Percentiles rank a stretch among this genome's conserved stretches.
phyloP scores from a whole-genome alignment of 169 alveolate species.

The Plasmodium gonderi region DNA sequence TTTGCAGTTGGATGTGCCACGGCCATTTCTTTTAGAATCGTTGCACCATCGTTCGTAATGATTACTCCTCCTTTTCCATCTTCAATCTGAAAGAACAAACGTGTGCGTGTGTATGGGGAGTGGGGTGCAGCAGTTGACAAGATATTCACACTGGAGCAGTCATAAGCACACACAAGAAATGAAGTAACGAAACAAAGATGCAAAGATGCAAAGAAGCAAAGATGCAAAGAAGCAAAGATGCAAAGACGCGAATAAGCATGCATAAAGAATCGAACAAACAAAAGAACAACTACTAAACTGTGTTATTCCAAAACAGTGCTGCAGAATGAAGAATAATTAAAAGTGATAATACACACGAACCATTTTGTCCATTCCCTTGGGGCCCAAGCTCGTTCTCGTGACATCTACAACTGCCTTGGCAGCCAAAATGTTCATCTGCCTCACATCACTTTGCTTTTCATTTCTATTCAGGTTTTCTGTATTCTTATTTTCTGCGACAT shows the following conservation, averaged over 20 bases:
- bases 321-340: too few relatives aligned
- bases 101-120: too few relatives aligned
- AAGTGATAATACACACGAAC: constrained; percentile 63
- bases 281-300: not conserved
- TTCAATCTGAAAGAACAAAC: constrained; percentile 86
- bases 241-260: not conserved
- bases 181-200: not conserved
- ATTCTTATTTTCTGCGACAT: constrained; percentile 76
- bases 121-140: too few relatives aligned
- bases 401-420: constrained; percentile 97
- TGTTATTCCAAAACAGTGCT: too few relatives aligned
- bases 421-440: constrained; percentile 88
- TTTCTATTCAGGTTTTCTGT: constrained; percentile 77
- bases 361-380: constrained; percentile 99
- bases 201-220: not conserved
- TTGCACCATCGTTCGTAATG: constrained; percentile 99
- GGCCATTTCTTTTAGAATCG: constrained; percentile 96
- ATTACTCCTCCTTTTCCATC: constrained; percentile 98
- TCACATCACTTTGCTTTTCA: constrained; percentile 86
- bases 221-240: not conserved
- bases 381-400: constrained; percentile 99
- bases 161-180: too few relatives aligned
- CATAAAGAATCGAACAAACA: not conserved
- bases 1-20: constrained; percentile 98
- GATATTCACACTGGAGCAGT: too few relatives aligned